Percentiles rank a stretch among this genome's conserved stretches.
These are phyloP conservation scores for Sporisorium exsertum DNA, from an alignment of 1,284 basidiomycete species.

Conservation along the genomic window DNA sequence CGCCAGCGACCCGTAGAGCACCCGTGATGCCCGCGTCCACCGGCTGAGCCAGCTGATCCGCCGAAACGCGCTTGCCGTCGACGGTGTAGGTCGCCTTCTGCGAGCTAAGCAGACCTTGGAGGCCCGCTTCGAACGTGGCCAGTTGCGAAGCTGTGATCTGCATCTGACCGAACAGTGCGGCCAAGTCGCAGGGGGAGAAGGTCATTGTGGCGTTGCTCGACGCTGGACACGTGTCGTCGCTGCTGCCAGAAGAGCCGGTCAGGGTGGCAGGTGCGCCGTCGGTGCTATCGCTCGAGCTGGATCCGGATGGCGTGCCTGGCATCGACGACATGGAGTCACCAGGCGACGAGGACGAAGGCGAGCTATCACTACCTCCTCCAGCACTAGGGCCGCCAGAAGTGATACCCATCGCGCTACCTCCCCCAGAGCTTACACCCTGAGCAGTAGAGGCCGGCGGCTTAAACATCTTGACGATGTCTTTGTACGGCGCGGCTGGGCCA, in stretches of 20 bases:
- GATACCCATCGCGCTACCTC: background rate
- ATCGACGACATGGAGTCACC: background rate
- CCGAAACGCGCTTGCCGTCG: constrained; percentile 13
- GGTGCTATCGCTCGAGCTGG: background rate
- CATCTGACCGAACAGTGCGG: constrained; percentile 24
- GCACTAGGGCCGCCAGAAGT: constrained; percentile 16
- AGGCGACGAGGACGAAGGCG: background rate
- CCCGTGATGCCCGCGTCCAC: constrained; percentile 9
- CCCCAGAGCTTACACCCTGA: constrained; percentile 11
- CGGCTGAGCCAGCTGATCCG: constrained; percentile 10
- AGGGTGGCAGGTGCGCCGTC: background rate
- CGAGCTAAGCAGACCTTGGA: constrained; percentile 4
- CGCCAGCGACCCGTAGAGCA: constrained; percentile 9
- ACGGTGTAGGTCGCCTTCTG: constrained; percentile 22
- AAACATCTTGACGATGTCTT: constrained; percentile 23
- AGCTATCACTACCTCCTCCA: background rate
- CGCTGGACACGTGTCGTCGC: constrained; percentile 13
- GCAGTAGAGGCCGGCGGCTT: constrained; percentile 6
- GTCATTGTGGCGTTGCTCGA: constrained; percentile 10
- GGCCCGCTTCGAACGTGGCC: constrained; percentile 26
- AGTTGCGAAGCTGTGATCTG: constrained; percentile 25
- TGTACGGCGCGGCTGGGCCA: constrained; percentile 13
- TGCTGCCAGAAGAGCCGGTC: background rate
- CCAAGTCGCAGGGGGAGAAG: constrained; percentile 31
- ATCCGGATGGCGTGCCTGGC: background rate